Base-by-base conservation (phyloP, 192 early-diverging fungal genomes). In the Coemansia sp. region DNA sequence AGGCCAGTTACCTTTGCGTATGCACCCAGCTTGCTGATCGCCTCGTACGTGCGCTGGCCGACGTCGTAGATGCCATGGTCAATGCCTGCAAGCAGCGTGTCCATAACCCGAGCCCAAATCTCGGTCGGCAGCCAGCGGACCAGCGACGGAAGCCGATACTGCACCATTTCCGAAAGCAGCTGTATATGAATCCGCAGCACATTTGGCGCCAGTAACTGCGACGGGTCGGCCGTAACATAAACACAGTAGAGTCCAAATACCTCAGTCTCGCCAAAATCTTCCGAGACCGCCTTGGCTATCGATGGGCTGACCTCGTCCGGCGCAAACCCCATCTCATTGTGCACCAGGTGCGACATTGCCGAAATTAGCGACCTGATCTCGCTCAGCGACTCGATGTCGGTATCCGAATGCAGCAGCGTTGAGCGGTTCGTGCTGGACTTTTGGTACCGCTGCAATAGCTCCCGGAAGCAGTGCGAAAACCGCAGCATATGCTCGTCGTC, bases 301-400 rank as follows among this genome's bases (percentile, higher is more conserved):
- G 61, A 50, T 8, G 49, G 38, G 23, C 44, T 41, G 0, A 61
- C 50, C 26, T 75, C 72, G 25, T 75, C 55, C 2, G 61, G 50
- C 12, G 72, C 58, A 38, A 75, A 69, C 3, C 72, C 72, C 64
- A 75, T 69, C 29, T 75, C 72, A 43, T 75, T 75, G 49, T 46
- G 62, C 11, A 75, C 61, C 4, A 75, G 44, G 11, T 75, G 56
- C 8, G 72, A 65, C 3, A 75, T 45, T 0, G 64, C 55, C 22
- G 61, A 63, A 12, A 64, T 69, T 34, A 75, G 47, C 22, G 66
- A 50, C 8, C 54, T 69, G 12, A 54, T 38, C 28, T 60, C 54
- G 38, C 47, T 31, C 25, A 69, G 40, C 28, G 62, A 53, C 20
- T 69, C 72, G 10, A 69, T 29, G 25, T 65, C 66, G 14, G 56